A percentile compares a stretch with the other conserved stretches of the same genome.
These are phyloP conservation scores for Trypanosoma melophagium DNA, from an alignment of 208 protist species.

Conservation along the genomic window DNA sequence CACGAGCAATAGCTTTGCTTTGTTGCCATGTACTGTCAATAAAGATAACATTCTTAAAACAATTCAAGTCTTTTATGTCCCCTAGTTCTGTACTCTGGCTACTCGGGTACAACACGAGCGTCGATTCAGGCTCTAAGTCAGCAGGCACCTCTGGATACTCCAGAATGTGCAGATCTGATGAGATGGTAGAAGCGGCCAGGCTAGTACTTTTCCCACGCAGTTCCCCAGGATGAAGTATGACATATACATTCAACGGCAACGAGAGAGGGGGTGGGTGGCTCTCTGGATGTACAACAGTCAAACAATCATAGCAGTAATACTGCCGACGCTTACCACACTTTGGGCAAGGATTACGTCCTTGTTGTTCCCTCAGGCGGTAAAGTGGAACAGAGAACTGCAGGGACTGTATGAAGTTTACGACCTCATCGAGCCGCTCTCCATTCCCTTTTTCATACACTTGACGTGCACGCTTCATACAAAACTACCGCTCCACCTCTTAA, in stretches of 20 bases:
- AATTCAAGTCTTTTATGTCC: slow-evolving; percentile 63
- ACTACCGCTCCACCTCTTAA: background rate
- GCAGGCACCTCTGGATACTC: slow-evolving; percentile 70
- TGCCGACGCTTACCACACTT: slow-evolving; percentile 75
- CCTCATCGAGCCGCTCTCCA: slow-evolving; percentile 49
- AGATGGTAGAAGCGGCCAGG: slow-evolving; percentile 89
- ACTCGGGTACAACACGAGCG: slow-evolving; percentile 88
- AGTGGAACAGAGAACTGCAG: slow-evolving; percentile 78
- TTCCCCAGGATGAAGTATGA: slow-evolving; percentile 89
- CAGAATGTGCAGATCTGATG: slow-evolving; percentile 78
- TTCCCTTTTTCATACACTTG: slow-evolving; percentile 62
- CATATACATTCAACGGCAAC: slow-evolving; percentile 83
- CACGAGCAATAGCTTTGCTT: slow-evolving; percentile 82
- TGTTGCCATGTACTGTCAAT: slow-evolving; percentile 95
- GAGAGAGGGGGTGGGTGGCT: slow-evolving; percentile 69
- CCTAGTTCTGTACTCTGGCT: slow-evolving; percentile 67
- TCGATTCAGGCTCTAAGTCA: slow-evolving; percentile 57
- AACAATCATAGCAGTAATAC: slow-evolving; percentile 91
- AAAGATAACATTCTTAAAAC: slow-evolving; percentile 89
- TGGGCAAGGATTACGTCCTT: slow-evolving; percentile 66
- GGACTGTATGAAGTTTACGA: slow-evolving; percentile 66
- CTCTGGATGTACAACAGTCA: slow-evolving; percentile 81
- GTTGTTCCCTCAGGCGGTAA: slow-evolving; percentile 46
- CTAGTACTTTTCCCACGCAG: slow-evolving; percentile 91
- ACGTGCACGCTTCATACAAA: slow-evolving; percentile 66